Evolutionary conservation across 192 early-diverging fungal species (phyloP).

Genomic region (Coemansia sp.): DNA sequence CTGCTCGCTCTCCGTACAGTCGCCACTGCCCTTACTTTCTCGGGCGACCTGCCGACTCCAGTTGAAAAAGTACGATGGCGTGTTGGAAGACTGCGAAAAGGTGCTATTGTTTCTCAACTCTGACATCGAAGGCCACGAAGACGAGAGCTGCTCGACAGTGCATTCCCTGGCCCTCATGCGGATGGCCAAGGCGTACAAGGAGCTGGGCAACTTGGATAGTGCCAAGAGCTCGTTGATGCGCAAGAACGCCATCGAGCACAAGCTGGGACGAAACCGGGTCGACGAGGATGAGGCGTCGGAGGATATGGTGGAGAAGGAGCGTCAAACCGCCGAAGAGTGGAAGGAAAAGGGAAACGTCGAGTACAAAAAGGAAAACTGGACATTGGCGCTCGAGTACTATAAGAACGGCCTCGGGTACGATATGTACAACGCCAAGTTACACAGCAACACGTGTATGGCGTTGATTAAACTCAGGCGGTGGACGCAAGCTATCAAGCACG

Average conservation of each 20-base stretch:
- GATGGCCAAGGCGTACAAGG: slow-evolving; percentile 56
- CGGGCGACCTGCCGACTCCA: slow-evolving; percentile 53
- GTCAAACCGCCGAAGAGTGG: slow-evolving; percentile 42
- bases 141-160: slow-evolving; percentile 51
- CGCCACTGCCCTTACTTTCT: slow-evolving; percentile 47
- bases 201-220: slow-evolving; percentile 45
- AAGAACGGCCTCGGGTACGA: slow-evolving; percentile 48
- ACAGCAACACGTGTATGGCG: slow-evolving; percentile 53
- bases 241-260: slow-evolving; percentile 54
- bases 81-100: slow-evolving; percentile 50
- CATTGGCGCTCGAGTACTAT: slow-evolving; percentile 43
- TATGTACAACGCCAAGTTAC: slow-evolving; percentile 50
- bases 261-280: slow-evolving; percentile 30
- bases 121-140: slow-evolving; percentile 41
- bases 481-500: slow-evolving; percentile 52
- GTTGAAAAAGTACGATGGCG: slow-evolving; percentile 44
- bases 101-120: slow-evolving; percentile 53
- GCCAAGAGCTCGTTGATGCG: slow-evolving; percentile 52
- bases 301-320: slow-evolving; percentile 11
- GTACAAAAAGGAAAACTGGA: slow-evolving; percentile 51
- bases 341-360: slow-evolving; percentile 51
- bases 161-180: slow-evolving; percentile 55
- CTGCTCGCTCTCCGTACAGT: slow-evolving; percentile 50
- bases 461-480: slow-evolving; percentile 49
- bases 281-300: slow-evolving; percentile 8